Evolutionary conservation across 2,329 filamentous ascomycete genomes (phyloP).

Genomic region (Microsporum audouinii): DNA sequence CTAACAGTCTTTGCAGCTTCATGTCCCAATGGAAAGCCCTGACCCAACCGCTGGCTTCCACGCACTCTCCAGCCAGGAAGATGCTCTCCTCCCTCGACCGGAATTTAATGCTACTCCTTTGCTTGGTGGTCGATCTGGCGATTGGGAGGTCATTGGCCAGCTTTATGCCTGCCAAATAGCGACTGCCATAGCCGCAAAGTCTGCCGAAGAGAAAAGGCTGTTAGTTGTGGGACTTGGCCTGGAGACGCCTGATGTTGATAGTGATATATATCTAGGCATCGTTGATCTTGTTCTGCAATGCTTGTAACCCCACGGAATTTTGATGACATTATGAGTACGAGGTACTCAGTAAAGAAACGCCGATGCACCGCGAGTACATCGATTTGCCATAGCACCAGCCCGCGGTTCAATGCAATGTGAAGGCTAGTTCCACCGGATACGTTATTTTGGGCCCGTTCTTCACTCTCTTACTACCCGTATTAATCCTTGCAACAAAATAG

Average conservation of each 20-base stretch:
- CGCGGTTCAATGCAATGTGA: background rate
- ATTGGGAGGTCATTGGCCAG: constrained; percentile 73
- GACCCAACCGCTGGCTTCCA: constrained; percentile 30
- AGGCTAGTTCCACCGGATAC: background rate
- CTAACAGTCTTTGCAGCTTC: constrained; percentile 17
- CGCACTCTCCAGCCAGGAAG: constrained; percentile 31
- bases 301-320: constrained; percentile 20
- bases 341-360: background rate
- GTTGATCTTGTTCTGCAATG: constrained; percentile 35
- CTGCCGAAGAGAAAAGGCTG: constrained; percentile 50
- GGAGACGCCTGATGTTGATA: constrained; percentile 33
- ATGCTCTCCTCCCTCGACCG: constrained; percentile 59
- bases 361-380: background rate
- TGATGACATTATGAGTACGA: background rate
- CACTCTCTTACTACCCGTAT: no score
- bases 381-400: background rate
- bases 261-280: constrained; percentile 34
- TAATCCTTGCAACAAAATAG: no score
- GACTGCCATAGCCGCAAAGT: constrained; percentile 60
- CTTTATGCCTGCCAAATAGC: constrained; percentile 83
- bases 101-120: constrained; percentile 80
- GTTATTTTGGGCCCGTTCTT: no score
- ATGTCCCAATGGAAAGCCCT: constrained; percentile 25
- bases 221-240: constrained; percentile 50
- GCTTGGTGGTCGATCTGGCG: constrained; percentile 67